Conservation (phyloP, 345 rosid species). For the Acer campestre region DNA sequence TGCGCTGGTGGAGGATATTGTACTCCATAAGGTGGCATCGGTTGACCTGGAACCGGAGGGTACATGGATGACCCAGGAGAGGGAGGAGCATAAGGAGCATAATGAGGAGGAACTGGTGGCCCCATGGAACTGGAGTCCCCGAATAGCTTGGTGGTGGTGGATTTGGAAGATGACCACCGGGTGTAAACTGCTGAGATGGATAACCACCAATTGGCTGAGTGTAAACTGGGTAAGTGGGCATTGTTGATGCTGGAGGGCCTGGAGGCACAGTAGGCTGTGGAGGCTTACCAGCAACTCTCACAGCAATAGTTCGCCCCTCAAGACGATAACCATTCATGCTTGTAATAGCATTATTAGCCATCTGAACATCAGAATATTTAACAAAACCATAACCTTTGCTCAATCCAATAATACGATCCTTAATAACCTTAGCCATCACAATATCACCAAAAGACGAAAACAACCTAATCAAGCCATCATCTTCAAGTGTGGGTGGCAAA, state of each 20-base stretch:
- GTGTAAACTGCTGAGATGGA: slow-evolving; percentile 74
- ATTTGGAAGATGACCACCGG: slow-evolving; percentile 72
- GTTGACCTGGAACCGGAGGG: slow-evolving; percentile 81
- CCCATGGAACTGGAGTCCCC: slow-evolving; percentile 86
- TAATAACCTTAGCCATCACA: slow-evolving; percentile 96
- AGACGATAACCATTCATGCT: slow-evolving; percentile 86
- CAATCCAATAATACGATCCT: slow-evolving; percentile 72
- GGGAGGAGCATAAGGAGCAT: slow-evolving; percentile 78
- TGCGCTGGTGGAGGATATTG: slow-evolving; percentile 73
- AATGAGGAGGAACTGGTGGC: slow-evolving; percentile 80
- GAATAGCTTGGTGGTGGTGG: slow-evolving; percentile 55
- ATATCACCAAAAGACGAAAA: slow-evolving; percentile 91
- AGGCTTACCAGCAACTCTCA: slow-evolving; percentile 95
- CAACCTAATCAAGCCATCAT: slow-evolving; percentile 78
- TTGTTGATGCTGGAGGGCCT: slow-evolving; percentile 61
- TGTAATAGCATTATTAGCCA: slow-evolving; percentile 83
- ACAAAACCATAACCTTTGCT: slow-evolving; percentile 97
- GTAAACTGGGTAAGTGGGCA: slow-evolving; percentile 66
- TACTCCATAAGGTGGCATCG: slow-evolving; percentile 87
- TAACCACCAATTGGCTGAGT: slow-evolving; percentile 68
- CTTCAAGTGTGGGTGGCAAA: slow-evolving; percentile 87
- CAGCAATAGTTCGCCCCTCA: slow-evolving; percentile 89
- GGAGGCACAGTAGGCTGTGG: slow-evolving; percentile 85
- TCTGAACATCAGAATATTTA: slow-evolving; percentile 81
- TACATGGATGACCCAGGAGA: slow-evolving; percentile 74